Evolutionary conservation across 805 yeast species (phyloP), one percentile per base, ranked within the genome.

Genomic region (Candida railenensis): DNA sequence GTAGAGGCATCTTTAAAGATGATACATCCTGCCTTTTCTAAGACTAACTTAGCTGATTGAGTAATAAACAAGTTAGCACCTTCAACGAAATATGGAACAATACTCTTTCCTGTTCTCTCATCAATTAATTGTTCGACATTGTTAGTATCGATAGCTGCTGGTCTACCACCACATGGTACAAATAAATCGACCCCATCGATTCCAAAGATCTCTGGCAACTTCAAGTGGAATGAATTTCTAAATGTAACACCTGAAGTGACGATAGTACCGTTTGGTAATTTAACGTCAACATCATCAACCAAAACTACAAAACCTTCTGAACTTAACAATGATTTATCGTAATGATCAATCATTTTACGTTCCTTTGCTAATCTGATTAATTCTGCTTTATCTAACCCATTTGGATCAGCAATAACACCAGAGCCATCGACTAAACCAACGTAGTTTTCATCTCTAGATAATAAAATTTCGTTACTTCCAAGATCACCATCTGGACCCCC

Each of bases 401-500:
- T 74, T 48, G 96, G 95, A 73, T 92, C 99, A 53, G 86, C 90
- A 46, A 94, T 69, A 16, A 90, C 97, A 65, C 99, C 99, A 3
- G 96, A 86, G 19, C 99, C 99, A 67, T 92, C 99, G 42, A 92
- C 94, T 42, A 92, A 68, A 45, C 89, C 96, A 54, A 90, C 85
- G 62, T 94, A 94, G 41, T 72, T 77, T 71, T 92, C 99, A 49
- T 83, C 80, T 44, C 85, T 76, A 1, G 97, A 89, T 49, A 92
- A 77, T 55, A 89, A 75, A 58, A 92, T 94, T 72, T 92, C 99
- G 66, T 92, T 94, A 21, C 96, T 87, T 25, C 99, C 99, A 55
- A 92, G 76, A 69, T 92, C 99, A 61, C 99, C 99, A 67, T 94
- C 97, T 53, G 98, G 98, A 40, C 99, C 99, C 70, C 98, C 99